phyloP scores from a whole-genome alignment of 2,329 filamentous ascomycete species.

The Pyrenophora seminiperda region DNA sequence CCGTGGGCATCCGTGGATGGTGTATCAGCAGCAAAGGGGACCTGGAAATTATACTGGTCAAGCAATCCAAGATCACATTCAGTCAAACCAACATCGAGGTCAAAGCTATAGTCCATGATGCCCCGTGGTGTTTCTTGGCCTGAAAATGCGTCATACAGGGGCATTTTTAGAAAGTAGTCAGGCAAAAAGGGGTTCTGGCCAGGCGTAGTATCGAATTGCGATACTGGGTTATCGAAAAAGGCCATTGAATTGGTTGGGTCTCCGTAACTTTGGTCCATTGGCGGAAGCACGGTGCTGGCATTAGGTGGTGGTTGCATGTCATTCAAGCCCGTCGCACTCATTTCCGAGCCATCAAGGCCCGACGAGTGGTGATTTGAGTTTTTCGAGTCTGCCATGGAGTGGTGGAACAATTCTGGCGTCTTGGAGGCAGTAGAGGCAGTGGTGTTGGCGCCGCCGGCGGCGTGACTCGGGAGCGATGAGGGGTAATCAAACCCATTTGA shows the following conservation, averaged over 20 bases:
- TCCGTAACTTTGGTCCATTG: slow-evolving; percentile 14
- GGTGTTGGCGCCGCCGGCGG: slow-evolving; percentile 4
- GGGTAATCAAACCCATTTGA: slow-evolving; percentile 33
- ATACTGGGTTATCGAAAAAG: slow-evolving; percentile 22
- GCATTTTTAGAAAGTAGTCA: slow-evolving; percentile 41
- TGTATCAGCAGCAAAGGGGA: slow-evolving; percentile 48
- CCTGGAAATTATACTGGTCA: slow-evolving; percentile 53
- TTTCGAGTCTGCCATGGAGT: not conserved
- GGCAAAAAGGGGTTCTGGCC: slow-evolving; percentile 28
- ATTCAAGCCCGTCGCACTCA: slow-evolving; percentile 1
- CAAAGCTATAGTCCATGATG: slow-evolving; percentile 52
- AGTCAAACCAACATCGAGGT: slow-evolving; percentile 53
- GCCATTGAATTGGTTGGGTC: slow-evolving; percentile 10
- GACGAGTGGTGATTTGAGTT: not conserved
- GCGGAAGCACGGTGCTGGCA: slow-evolving; percentile 1
- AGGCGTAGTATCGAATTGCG: slow-evolving; percentile 23
- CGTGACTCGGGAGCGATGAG: slow-evolving; percentile 14
- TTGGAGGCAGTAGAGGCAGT: slow-evolving; percentile 13
- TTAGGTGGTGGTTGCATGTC: slow-evolving; percentile 13
- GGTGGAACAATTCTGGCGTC: slow-evolving; percentile 7
- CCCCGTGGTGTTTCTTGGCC: slow-evolving; percentile 53
- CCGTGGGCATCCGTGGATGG: slow-evolving; percentile 31
- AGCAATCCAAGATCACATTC: slow-evolving; percentile 53
- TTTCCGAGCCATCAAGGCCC: not conserved
- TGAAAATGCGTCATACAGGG: slow-evolving; percentile 34